Evolutionary conservation across 306 rosid species (phyloP).

Genomic region (Glycine latifolia): DNA sequence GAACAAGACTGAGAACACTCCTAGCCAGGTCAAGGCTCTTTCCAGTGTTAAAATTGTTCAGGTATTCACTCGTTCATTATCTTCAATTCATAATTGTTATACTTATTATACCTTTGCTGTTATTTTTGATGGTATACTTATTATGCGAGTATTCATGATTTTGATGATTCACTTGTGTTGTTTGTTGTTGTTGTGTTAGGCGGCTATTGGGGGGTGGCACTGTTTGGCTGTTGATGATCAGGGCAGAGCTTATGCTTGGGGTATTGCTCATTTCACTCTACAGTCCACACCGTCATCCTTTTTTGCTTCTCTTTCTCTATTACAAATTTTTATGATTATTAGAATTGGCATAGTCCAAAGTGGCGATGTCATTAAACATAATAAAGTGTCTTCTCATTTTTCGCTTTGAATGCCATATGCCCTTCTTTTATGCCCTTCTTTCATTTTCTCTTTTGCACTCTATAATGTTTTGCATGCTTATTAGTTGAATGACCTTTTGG

Average conservation of each 20-base stretch:
- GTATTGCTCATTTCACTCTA: slow-evolving; percentile 52
- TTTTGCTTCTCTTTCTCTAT: slow-evolving; percentile 32
- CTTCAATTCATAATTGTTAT: background rate
- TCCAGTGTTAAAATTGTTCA: slow-evolving; percentile 77
- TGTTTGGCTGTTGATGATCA: slow-evolving; percentile 99
- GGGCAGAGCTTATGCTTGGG: slow-evolving; percentile 98
- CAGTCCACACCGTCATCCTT: background rate
- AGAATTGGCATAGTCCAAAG: slow-evolving; percentile 8
- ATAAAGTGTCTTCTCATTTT: background rate
- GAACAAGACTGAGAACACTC: slow-evolving; percentile 84
- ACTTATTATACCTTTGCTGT: background rate
- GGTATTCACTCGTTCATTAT: slow-evolving; percentile 50
- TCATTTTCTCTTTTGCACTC: background rate
- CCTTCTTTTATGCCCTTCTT: background rate
- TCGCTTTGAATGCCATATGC: background rate
- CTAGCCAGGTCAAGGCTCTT: slow-evolving; percentile 94
- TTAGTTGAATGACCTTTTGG: slow-evolving; percentile 19
- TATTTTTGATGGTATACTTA: background rate
- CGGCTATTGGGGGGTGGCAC: slow-evolving; percentile 99
- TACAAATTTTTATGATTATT: background rate
- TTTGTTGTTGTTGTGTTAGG: slow-evolving; percentile 56
- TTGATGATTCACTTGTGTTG: slow-evolving; percentile 19
- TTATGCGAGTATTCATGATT: slow-evolving; percentile 8
- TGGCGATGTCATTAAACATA: background rate
- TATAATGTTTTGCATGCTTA: background rate